These are phyloP conservation scores for Leccinellum rugosiceps DNA, from an alignment of 768 basidiomycete species.

Conservation along the genomic window DNA sequence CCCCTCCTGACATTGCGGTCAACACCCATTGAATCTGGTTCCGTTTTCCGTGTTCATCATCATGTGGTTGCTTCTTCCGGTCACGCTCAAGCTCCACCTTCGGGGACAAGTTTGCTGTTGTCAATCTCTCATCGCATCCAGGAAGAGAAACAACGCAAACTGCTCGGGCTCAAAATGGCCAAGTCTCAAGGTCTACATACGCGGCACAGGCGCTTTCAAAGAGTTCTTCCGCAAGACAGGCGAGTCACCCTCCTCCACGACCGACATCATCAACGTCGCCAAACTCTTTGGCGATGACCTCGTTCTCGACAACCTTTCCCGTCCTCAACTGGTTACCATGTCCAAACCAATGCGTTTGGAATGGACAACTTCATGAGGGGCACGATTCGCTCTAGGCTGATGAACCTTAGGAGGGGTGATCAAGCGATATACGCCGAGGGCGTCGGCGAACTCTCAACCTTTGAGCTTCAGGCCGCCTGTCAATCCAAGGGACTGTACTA, in stretches of 20 bases:
- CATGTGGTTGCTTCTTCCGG: slow-evolving; percentile 90
- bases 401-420: slow-evolving; percentile 86
- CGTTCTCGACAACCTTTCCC: slow-evolving; percentile 96
- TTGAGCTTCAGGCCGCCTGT: too few species aligned
- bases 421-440: slow-evolving; percentile 63
- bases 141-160: slow-evolving; percentile 97
- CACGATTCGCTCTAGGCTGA: slow-evolving; percentile 78
- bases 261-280: slow-evolving; percentile 91
- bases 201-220: slow-evolving; percentile 94
- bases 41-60: slow-evolving; percentile 94
- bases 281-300: slow-evolving; percentile 97
- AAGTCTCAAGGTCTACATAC: slow-evolving; percentile 88
- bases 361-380: slow-evolving; percentile 98
- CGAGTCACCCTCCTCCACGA: slow-evolving; percentile 81
- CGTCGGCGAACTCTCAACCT: too few species aligned
- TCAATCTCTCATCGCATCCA: slow-evolving; percentile 41
- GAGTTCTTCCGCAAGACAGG: slow-evolving; percentile 99
- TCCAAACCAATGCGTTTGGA: slow-evolving; percentile 93
- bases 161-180: slow-evolving; percentile 97
- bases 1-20: background rate
- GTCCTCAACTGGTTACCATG: slow-evolving; percentile 97
- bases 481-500: too few species aligned
- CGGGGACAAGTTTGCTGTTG: slow-evolving; percentile 94
- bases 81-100: slow-evolving; percentile 95
- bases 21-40: slow-evolving; percentile 88